A percentile compares a stretch with the other conserved stretches of the same genome.
Conservation (phyloP, 805 yeast species). For the Ascoidea asiatica region DNA sequence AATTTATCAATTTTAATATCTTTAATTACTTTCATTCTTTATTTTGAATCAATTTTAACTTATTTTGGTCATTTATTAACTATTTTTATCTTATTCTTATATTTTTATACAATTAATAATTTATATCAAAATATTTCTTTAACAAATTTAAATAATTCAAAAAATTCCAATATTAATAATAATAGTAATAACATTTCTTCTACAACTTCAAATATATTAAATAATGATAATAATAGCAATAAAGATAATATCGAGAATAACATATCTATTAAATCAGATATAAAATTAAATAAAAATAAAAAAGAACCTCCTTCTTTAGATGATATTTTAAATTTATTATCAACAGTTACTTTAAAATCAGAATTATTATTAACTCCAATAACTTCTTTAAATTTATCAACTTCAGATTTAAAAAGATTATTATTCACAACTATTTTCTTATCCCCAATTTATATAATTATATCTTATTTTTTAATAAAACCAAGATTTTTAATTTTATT, state of each 20-base stretch:
- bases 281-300: constrained; percentile 42
- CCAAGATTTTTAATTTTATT: constrained; percentile 55
- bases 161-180: background rate
- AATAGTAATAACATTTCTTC: background rate
- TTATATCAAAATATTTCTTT: constrained; percentile 12
- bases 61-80: constrained; percentile 72
- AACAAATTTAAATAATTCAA: no score
- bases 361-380: constrained; percentile 75
- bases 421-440: constrained; percentile 73
- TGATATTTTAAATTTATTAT: constrained; percentile 66
- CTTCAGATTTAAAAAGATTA: constrained; percentile 67
- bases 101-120: constrained; percentile 43
- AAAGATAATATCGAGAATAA: no score
- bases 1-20: constrained; percentile 46
- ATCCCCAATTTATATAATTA: constrained; percentile 70
- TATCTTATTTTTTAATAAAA: constrained; percentile 52
- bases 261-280: no score
- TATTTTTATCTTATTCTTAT: constrained; percentile 45
- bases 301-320: constrained; percentile 70
- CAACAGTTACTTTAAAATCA: constrained; percentile 60
- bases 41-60: constrained; percentile 65
- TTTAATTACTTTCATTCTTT: constrained; percentile 48
- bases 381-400: constrained; percentile 55
- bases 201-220: background rate
- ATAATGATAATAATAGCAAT: background rate